phyloP scores from a whole-genome alignment of 305 asterid genomes.

The Petunia hybrid region DNA sequence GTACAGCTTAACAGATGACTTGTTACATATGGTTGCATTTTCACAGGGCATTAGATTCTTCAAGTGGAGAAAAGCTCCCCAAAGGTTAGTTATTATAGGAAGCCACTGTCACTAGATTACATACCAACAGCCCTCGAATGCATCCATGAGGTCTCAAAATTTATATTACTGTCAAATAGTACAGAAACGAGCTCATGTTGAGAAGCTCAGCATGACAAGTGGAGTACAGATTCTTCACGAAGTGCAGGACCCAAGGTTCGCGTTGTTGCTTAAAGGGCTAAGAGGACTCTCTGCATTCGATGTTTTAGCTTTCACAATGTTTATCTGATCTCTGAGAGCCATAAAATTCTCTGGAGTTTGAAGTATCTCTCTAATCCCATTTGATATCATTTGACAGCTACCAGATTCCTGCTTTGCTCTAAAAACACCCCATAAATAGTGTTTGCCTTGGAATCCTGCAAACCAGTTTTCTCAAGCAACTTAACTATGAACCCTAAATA shows the following conservation, averaged over 20 bases:
- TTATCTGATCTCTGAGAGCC: conserved; percentile 9
- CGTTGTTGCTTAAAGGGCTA: conserved; percentile 36
- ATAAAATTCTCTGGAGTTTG: conserved; percentile 1
- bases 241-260: conserved; percentile 36
- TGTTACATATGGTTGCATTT: conserved; percentile 1
- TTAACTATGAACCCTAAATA: neutral
- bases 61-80: neutral
- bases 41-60: neutral
- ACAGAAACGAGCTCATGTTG: conserved; percentile 3
- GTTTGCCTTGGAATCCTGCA: conserved; percentile 68
- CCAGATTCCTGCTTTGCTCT: conserved; percentile 47
- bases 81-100: too few relatives aligned
- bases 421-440: conserved; percentile 83
- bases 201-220: neutral
- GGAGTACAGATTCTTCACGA: conserved; percentile 22
- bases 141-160: neutral
- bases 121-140: neutral
- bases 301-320: conserved; percentile 21
- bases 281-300: conserved; percentile 34
- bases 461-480: conserved; percentile 20
- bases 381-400: conserved; percentile 6
- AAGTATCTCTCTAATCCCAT: conserved; percentile 14
- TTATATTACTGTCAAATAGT: neutral
- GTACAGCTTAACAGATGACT: conserved; percentile 7
- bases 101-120: neutral